Evolutionary conservation across 495 filamentous ascomycete species (phyloP), one percentile per base, ranked within the genome.

Genomic region (Xylaria venustula): DNA sequence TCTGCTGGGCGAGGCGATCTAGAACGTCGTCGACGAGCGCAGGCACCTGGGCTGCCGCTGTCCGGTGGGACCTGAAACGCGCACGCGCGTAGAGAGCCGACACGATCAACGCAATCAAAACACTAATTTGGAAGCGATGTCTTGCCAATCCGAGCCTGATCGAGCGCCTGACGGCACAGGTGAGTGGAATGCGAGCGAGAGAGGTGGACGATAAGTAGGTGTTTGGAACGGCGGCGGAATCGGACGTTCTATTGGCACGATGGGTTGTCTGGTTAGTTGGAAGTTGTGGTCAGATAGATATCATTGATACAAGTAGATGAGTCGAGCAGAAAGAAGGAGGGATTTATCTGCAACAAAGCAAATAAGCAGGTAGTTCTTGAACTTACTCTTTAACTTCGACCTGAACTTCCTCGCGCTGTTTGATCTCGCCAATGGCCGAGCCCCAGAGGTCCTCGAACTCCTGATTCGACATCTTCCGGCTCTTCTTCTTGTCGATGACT

Each of bases 361-460:
- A 34, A 5, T 14, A 46, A 54, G 23, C 17, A 41, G 7, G 41
- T 40, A 37, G 53, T 15, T 36, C 55, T 3, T 28, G 51, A 40
- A 87, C 92, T 91, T 90, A 98, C 94, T 85, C 83, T 67, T 90
- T 83, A 40, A 77, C 79, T 34, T 81, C 82, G 61, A 82, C 84
- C 14, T 88, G 75, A 54, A 98, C 85, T 73, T 98, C 94, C 17
- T 98, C 94, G 58, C 88, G 83, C 11, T 80, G 78, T 57, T 88
- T 77, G 54, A 98, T 85, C 62, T 98, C 94, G 20, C 91, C 92
- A 58, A 98, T 80, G 26, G 94, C 93, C 40, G 86, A 86, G 54
- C 81, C 83, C 90, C 90, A 98, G 19, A 98, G 82, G 51, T 97
- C 91, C 63, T 96, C 92, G 64, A 98, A 98, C 69, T 98, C 93